Evolutionary conservation across 164 flowering plant genomes (phyloP).

Genomic region (Saururus chinensis): DNA sequence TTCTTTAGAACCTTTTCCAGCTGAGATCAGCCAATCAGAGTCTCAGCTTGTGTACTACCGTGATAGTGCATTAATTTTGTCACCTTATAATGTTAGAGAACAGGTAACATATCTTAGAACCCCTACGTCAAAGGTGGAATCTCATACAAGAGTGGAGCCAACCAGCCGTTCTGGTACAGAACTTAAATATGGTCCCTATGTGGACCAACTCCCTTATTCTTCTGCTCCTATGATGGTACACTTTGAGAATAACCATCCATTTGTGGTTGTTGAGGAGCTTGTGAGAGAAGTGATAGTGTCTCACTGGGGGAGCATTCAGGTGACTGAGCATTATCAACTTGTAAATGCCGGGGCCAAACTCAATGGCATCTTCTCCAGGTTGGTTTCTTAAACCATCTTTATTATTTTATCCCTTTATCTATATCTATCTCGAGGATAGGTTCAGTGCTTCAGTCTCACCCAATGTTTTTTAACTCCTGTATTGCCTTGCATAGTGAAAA

Average conservation of each 20-base stretch:
- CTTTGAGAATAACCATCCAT: slow-evolving; percentile 88
- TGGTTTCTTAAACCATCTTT: slow-evolving; percentile 1
- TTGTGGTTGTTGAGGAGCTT: slow-evolving; percentile 97
- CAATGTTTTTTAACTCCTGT: too few relatives aligned
- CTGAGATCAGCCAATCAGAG: slow-evolving; percentile 86
- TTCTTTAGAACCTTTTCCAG: slow-evolving; percentile 86
- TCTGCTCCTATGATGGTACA: slow-evolving; percentile 71
- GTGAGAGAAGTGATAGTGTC: slow-evolving; percentile 88
- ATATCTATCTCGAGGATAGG: too few relatives aligned
- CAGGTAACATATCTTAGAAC: slow-evolving; percentile 71
- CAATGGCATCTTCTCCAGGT: slow-evolving; percentile 94
- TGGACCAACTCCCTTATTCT: slow-evolving; percentile 50
- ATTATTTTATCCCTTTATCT: background rate
- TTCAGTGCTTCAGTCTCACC: too few relatives aligned
- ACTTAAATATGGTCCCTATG: slow-evolving; percentile 77
- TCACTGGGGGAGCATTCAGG: slow-evolving; percentile 92
- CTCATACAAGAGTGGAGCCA: slow-evolving; percentile 73
- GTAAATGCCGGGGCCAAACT: slow-evolving; percentile 89
- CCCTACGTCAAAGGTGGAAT: slow-evolving; percentile 70
- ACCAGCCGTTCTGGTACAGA: slow-evolving; percentile 46
- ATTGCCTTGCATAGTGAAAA: too few relatives aligned
- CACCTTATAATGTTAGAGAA: slow-evolving; percentile 72
- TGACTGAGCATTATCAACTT: slow-evolving; percentile 76
- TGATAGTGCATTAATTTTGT: slow-evolving; percentile 80
- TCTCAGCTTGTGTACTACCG: slow-evolving; percentile 79